A percentile compares a stretch with the other conserved stretches of the same genome.
Conservation (phyloP, 306 rosid genomes). For the Trichosanthes truncata region DNA sequence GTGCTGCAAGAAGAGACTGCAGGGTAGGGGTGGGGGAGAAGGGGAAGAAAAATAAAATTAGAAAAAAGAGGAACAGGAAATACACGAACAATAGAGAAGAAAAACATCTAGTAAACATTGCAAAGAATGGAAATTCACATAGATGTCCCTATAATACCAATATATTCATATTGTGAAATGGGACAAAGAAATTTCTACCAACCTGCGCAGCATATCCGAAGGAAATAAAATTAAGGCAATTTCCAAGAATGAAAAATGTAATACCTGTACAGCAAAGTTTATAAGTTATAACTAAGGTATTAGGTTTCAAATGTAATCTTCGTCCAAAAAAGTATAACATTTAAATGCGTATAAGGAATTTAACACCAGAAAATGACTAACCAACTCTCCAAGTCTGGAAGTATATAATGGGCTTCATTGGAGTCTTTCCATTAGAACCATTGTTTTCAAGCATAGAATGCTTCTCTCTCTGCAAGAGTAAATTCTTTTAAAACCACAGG, state of each 20-base stretch:
- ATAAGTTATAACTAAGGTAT: background rate
- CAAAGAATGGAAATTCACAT: background rate
- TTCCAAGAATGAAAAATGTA: conserved; percentile 73
- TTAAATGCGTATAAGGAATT: conserved; percentile 7
- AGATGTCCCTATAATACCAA: background rate
- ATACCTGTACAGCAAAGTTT: conserved; percentile 50
- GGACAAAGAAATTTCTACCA: conserved; percentile 9
- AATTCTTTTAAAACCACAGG: background rate
- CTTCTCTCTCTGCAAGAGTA: conserved; percentile 67
- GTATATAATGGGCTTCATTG: conserved; percentile 62
- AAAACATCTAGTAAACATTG: background rate
- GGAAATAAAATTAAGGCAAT: conserved; percentile 85
- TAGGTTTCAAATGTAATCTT: conserved; percentile 10
- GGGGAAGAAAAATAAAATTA: conserved; percentile 4
- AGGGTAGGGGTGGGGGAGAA: background rate
- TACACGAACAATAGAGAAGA: conserved; percentile 1
- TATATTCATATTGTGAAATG: background rate
- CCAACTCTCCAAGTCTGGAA: conserved; percentile 96
- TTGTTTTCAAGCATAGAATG: conserved; percentile 54
- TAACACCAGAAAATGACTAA: conserved; percentile 21
- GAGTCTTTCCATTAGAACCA: conserved; percentile 54
- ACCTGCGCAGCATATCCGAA: conserved; percentile 99
- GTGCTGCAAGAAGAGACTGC: conserved; percentile 98
- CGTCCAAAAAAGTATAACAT: conserved; percentile 8
- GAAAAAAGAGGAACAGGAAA: conserved; percentile 1